These are phyloP conservation scores for Pichia cephalocereana DNA, from an alignment of 805 yeast species.

Conservation along the genomic window DNA sequence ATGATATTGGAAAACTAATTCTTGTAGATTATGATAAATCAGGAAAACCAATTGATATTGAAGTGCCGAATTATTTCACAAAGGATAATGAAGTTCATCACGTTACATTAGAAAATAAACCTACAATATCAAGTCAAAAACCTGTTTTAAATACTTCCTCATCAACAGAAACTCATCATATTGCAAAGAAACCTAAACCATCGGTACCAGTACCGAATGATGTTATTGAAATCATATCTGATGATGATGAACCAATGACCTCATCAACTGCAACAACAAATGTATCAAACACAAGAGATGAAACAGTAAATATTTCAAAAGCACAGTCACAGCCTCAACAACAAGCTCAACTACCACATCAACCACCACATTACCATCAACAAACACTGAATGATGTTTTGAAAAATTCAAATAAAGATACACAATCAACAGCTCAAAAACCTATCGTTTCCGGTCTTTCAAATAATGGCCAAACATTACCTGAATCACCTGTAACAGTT, in stretches of 20 bases:
- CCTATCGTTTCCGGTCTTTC: too few relatives aligned
- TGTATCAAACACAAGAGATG: too few relatives aligned
- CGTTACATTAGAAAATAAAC: background rate
- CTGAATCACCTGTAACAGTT: too few relatives aligned
- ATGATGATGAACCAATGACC: background rate
- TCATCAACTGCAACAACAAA: background rate
- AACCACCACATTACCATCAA: background rate
- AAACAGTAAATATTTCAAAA: too few relatives aligned
- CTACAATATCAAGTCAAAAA: too few relatives aligned
- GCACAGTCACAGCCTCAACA: background rate
- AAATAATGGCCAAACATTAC: too few relatives aligned
- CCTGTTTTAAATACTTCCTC: too few relatives aligned
- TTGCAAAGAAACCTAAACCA: background rate
- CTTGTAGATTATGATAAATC: constrained; percentile 6
- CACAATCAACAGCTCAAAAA: background rate
- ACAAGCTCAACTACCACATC: background rate
- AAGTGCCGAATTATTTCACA: background rate
- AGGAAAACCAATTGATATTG: background rate
- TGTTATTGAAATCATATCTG: constrained; percentile 6
- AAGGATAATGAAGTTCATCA: background rate
- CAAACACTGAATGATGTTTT: background rate
- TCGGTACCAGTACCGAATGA: background rate
- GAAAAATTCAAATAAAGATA: background rate
- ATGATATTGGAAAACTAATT: constrained; percentile 2
- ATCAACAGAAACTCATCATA: too few relatives aligned